A percentile compares a stretch with the other conserved stretches of the same genome.
Conservation (phyloP, 2,329 filamentous ascomycete species). For the Colletotrichum gigasporum region DNA sequence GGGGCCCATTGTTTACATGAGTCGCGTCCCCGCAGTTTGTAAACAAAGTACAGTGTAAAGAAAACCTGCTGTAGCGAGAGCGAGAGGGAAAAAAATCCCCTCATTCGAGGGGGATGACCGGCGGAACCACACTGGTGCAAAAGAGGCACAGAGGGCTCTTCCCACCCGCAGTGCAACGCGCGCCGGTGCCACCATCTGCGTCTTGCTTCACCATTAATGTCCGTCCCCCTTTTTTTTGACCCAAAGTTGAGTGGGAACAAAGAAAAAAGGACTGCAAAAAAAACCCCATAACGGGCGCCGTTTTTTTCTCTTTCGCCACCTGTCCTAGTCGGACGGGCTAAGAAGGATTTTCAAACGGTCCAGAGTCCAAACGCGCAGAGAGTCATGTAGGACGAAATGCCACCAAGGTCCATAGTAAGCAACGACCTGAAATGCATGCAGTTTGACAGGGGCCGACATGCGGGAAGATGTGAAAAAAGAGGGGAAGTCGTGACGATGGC, state of each 20-base stretch:
- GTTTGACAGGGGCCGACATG: constrained; percentile 14
- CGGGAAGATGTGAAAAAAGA: background rate
- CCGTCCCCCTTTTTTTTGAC: background rate
- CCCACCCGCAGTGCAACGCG: constrained; percentile 21
- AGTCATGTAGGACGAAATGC: background rate
- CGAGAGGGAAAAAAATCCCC: background rate
- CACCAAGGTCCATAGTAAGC: background rate
- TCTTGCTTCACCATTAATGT: constrained; percentile 11
- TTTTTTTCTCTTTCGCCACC: background rate
- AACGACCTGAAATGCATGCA: background rate
- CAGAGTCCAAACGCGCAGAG: background rate
- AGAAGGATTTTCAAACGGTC: constrained; percentile 1
- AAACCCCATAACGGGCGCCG: constrained; percentile 12
- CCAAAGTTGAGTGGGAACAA: background rate
- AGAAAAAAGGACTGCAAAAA: background rate
- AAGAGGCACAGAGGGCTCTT: background rate
- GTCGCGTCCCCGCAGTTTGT: constrained; percentile 28
- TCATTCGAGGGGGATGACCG: background rate
- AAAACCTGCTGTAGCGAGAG: background rate
- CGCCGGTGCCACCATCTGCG: constrained; percentile 9
- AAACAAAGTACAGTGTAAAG: constrained; percentile 25
- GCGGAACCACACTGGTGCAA: background rate
- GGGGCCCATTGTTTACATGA: constrained; percentile 31
- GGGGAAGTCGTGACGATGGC: background rate
- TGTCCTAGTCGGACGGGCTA: background rate